These are phyloP conservation scores for Pelargonium myrrhifolium DNA, from an alignment of 441 rosid genomes.

Conservation along the genomic window DNA sequence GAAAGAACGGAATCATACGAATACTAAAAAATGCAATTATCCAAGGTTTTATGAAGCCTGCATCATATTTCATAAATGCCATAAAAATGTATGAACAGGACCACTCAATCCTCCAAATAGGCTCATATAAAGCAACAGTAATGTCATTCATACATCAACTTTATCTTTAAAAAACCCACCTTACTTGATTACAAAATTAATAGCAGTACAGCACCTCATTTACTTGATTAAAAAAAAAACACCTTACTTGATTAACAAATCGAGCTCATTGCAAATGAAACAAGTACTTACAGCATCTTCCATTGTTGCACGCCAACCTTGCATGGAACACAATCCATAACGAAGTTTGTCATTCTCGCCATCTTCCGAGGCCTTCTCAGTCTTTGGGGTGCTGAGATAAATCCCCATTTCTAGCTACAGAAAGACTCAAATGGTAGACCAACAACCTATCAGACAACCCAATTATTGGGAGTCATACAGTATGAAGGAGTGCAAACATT, in stretches of 20 bases:
- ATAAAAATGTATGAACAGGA: background rate
- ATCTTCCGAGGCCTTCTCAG: slow-evolving; percentile 85
- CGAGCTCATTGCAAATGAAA: background rate
- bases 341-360: slow-evolving; percentile 69
- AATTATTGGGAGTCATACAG: background rate
- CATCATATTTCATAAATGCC: background rate
- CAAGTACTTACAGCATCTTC: slow-evolving; percentile 86
- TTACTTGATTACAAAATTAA: background rate
- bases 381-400: slow-evolving; percentile 88
- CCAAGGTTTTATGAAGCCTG: background rate
- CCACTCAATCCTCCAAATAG: background rate
- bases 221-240: background rate
- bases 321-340: slow-evolving; percentile 94
- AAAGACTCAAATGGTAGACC: background rate
- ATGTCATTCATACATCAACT: background rate
- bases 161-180: background rate
- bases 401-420: slow-evolving; percentile 60
- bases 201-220: background rate
- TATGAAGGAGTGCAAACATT: background rate
- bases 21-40: background rate
- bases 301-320: slow-evolving; percentile 98
- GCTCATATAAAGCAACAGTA: background rate
- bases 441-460: background rate
- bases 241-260: too few relatives aligned
- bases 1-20: background rate